Percentiles rank a stretch among this genome's conserved stretches.
These are phyloP conservation scores for Scytalidium lignicola DNA, from an alignment of 2,329 filamentous ascomycete genomes.

Conservation along the genomic window DNA sequence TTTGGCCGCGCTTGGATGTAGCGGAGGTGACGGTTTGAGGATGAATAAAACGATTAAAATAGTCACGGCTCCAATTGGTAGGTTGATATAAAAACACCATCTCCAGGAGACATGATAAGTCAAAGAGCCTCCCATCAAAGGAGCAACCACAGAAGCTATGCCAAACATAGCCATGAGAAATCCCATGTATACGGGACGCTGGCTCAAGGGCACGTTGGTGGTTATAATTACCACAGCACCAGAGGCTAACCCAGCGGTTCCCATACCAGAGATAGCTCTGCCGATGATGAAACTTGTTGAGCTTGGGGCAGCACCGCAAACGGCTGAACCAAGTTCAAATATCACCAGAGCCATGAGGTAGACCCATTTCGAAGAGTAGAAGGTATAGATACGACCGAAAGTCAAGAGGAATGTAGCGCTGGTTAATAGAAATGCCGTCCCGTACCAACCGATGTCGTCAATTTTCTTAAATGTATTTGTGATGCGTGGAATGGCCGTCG, in stretches of 20 bases:
- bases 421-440: slow-evolving; percentile 33
- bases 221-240: slow-evolving; percentile 16
- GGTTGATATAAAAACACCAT: slow-evolving; percentile 32
- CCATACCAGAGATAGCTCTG: slow-evolving; percentile 22
- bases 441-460: slow-evolving; percentile 42
- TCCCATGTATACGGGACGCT: slow-evolving; percentile 11
- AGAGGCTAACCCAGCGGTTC: slow-evolving; percentile 18
- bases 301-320: slow-evolving; percentile 18
- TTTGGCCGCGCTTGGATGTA: background rate
- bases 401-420: slow-evolving; percentile 23
- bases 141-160: slow-evolving; percentile 15
- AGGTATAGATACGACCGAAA: slow-evolving; percentile 16
- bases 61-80: slow-evolving; percentile 31
- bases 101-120: slow-evolving; percentile 28
- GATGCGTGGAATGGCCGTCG: slow-evolving; percentile 34
- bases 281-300: slow-evolving; percentile 21
- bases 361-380: slow-evolving; percentile 14
- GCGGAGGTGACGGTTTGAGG: slow-evolving; percentile 8
- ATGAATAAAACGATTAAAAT: slow-evolving; percentile 30
- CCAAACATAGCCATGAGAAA: slow-evolving; percentile 6
- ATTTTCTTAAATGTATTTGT: slow-evolving; percentile 34
- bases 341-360: slow-evolving; percentile 14
- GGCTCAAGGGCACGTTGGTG: slow-evolving; percentile 6
- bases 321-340: slow-evolving; percentile 18
- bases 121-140: slow-evolving; percentile 28